Conservation (phyloP, 441 rosid genomes). For the Metrosideros polymorpha region DNA sequence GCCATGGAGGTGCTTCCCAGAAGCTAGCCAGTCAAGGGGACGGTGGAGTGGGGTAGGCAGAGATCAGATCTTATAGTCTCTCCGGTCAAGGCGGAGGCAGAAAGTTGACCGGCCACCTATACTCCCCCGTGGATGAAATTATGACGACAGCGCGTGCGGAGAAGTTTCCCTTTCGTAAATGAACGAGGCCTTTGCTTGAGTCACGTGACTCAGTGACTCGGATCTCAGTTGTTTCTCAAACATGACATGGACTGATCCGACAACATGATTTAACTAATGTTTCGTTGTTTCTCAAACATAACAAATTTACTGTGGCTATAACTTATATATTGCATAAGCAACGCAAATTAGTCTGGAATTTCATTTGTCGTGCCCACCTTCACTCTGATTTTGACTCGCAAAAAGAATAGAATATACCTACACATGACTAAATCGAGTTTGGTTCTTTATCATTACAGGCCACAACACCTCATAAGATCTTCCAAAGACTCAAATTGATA, state of each 20-base stretch:
- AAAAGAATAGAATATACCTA: no score
- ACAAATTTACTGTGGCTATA: no score
- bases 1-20: background rate
- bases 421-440: background rate
- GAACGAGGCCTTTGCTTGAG: no score
- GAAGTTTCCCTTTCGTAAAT: no score
- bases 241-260: background rate
- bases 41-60: background rate
- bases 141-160: background rate
- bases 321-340: background rate
- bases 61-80: background rate
- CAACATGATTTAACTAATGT: no score
- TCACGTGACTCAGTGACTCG: no score
- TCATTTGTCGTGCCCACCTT: background rate
- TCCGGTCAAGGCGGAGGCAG: background rate
- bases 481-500: background rate
- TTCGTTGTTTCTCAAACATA: no score
- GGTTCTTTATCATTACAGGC: background rate
- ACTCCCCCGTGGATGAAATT: background rate
- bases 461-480: background rate
- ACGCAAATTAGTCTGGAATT: background rate
- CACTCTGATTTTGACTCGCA: background rate
- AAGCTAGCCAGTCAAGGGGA: background rate
- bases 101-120: background rate
- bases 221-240: no score